Evolutionary conservation across 495 filamentous ascomycete species (phyloP).

Genomic region (Penicillium arizonense): DNA sequence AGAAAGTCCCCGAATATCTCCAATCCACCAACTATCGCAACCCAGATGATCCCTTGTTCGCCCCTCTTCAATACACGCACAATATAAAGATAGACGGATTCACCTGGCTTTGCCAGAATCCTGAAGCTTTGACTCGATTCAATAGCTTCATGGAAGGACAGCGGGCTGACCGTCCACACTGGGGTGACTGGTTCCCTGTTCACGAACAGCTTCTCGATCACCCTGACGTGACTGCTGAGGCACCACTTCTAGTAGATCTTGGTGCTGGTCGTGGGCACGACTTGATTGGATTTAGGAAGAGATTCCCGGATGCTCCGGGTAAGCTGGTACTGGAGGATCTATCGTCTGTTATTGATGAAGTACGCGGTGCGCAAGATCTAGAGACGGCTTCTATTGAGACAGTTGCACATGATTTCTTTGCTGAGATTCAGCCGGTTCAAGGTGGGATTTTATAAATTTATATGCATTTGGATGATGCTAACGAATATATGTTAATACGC

Average conservation of each 20-base stretch:
- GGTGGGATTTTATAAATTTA: conserved; percentile 22
- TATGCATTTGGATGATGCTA: neutral
- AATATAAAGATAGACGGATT: conserved; percentile 24
- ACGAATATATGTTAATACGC: no score
- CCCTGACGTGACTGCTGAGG: conserved; percentile 8
- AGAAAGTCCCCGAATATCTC: conserved; percentile 24
- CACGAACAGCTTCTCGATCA: conserved; percentile 20
- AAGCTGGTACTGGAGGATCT: conserved; percentile 48
- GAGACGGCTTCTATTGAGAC: conserved; percentile 23
- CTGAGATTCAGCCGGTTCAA: conserved; percentile 34
- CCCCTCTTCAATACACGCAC: conserved; percentile 37
- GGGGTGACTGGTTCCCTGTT: conserved; percentile 35
- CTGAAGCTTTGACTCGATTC: conserved; percentile 13
- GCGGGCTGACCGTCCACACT: conserved; percentile 13
- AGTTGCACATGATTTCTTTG: conserved; percentile 40
- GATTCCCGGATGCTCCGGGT: conserved; percentile 16
- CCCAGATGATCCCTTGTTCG: conserved; percentile 21
- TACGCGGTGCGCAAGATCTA: conserved; percentile 18
- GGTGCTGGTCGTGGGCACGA: conserved; percentile 51
- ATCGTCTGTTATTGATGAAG: conserved; percentile 32
- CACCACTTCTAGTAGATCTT: conserved; percentile 51
- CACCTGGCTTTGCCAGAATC: conserved; percentile 18
- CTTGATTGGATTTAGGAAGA: conserved; percentile 28
- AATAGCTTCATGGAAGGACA: conserved; percentile 28
- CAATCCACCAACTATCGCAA: conserved; percentile 14